Conservation (phyloP, 495 filamentous ascomycete species). For the Aspergillus panamensis region DNA sequence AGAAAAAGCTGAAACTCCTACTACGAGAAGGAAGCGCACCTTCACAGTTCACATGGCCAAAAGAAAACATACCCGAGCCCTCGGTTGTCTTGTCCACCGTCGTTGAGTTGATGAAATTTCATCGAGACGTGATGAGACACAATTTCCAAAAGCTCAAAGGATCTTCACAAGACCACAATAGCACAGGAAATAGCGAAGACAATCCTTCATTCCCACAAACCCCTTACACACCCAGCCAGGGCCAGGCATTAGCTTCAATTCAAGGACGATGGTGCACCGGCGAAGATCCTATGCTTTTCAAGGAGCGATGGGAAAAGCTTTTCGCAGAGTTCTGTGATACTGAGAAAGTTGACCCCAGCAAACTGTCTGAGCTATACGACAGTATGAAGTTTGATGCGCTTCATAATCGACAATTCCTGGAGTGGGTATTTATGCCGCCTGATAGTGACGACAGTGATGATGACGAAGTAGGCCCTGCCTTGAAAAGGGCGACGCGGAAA, state of each 20-base stretch:
- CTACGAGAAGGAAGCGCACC: slow-evolving; percentile 86
- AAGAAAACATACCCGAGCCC: slow-evolving; percentile 84
- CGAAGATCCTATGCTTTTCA: slow-evolving; percentile 91
- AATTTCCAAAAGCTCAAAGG: slow-evolving; percentile 79
- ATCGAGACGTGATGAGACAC: slow-evolving; percentile 86
- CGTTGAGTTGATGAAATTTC: slow-evolving; percentile 95
- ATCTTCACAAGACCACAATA: slow-evolving; percentile 52
- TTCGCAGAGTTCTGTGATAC: slow-evolving; percentile 94
- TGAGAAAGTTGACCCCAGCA: slow-evolving; percentile 96
- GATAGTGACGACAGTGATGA: slow-evolving; percentile 60
- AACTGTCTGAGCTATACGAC: slow-evolving; percentile 96
- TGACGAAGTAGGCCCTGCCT: slow-evolving; percentile 46
- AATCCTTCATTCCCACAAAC: neutral
- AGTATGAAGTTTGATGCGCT: slow-evolving; percentile 99
- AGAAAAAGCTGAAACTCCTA: slow-evolving; percentile 94
- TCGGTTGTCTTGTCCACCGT: slow-evolving; percentile 86
- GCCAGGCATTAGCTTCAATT: slow-evolving; percentile 62
- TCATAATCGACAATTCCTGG: slow-evolving; percentile 94
- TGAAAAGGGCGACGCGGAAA: slow-evolving; percentile 27
- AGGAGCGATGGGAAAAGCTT: slow-evolving; percentile 97
- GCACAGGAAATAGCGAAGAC: neutral
- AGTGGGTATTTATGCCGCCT: slow-evolving; percentile 92
- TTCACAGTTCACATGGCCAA: slow-evolving; percentile 96
- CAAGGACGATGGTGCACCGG: slow-evolving; percentile 95
- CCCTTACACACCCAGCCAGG: slow-evolving; percentile 20